Base-by-base conservation (phyloP, 2,329 filamentous ascomycete genomes). In the Colletotrichum cuscutae region DNA sequence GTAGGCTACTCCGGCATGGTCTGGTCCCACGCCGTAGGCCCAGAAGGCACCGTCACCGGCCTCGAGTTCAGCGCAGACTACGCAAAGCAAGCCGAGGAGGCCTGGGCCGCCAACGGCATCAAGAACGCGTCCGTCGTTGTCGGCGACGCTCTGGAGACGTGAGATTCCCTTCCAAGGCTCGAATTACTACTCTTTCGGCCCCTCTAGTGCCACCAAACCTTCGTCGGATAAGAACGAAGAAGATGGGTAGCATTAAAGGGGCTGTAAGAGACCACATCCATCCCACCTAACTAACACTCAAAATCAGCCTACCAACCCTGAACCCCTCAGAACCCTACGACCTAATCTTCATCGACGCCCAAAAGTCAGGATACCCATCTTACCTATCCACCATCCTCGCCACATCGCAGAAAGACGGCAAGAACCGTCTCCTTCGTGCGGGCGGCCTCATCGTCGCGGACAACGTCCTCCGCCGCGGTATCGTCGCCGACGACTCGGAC, bases 391-490 rank as follows among this genome's bases (percentile, higher is more conserved):
- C 83, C 35, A 84, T 89, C 65, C 80, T 89, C 15, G 80, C 80
- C 22, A 77, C 79, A 61, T 89, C 87, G 5, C 77, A 76, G 61
- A 82, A 86, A 1, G 82, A 81, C 2, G 73, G 75, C 6, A 22
- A 77, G 3, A 76, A 74, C 15, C 83, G 86, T 7, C 82, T 90
- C 30, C 82, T 90, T 52, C 82, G 84, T 1, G 78, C 82, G 9
- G 86, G 85, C 8, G 88, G 86, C 0, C 79, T 89, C 68, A 86
- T 90, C 72, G 80, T 89, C 15, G 87, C 86, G 1, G 89, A 90
- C 49, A 90, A 90, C 69, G 83, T 87, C 54, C 82, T 90, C 30
- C 85, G 85, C 3, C 79, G 81, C 7, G 88, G 84, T 7, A 79
- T 88, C 13, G 85, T 89, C 4, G 87, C 85, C 5, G 82, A 83